A percentile compares a stretch with the other conserved stretches of the same genome.
These are phyloP conservation scores for Knufia petricola DNA, from an alignment of 2,329 filamentous ascomycete species.

Conservation along the genomic window DNA sequence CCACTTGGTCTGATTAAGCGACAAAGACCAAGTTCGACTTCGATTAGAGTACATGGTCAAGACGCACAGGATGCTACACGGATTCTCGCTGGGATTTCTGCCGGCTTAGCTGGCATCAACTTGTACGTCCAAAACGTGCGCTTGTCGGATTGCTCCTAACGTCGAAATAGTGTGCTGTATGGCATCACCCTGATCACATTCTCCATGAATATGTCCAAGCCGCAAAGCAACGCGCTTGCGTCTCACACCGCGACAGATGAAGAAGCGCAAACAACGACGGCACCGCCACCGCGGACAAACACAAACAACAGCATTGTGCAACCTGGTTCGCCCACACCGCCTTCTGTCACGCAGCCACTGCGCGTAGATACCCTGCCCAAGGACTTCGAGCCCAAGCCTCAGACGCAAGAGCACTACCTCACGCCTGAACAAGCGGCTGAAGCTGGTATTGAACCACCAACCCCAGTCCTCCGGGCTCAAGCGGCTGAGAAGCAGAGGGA, in stretches of 20 bases:
- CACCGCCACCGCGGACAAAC: neutral
- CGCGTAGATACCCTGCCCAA: neutral
- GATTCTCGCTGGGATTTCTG: constrained; percentile 17
- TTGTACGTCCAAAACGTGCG: constrained; percentile 14
- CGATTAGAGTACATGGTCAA: neutral
- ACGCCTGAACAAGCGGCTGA: neutral
- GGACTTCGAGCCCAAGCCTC: neutral
- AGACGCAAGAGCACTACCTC: constrained; percentile 2
- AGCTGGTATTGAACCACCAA: constrained; percentile 3
- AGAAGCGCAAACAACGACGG: neutral
- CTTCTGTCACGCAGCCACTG: neutral
- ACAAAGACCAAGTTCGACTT: neutral
- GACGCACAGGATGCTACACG: constrained; percentile 10
- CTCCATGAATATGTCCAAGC: constrained; percentile 14
- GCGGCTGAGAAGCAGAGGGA: neutral
- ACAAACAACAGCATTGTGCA: neutral
- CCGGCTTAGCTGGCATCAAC: constrained; percentile 16
- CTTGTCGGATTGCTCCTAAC: neutral
- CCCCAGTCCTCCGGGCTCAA: neutral
- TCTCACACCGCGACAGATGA: neutral
- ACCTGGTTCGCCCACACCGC: neutral
- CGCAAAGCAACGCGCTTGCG: neutral
- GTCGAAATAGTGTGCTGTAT: constrained; percentile 14
- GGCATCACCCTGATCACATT: constrained; percentile 15
- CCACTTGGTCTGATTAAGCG: neutral